Percentiles rank a stretch among this genome's conserved stretches.
These are phyloP conservation scores for Coemansia sp. DNA, from an alignment of 192 early-diverging fungal species.

Conservation along the genomic window DNA sequence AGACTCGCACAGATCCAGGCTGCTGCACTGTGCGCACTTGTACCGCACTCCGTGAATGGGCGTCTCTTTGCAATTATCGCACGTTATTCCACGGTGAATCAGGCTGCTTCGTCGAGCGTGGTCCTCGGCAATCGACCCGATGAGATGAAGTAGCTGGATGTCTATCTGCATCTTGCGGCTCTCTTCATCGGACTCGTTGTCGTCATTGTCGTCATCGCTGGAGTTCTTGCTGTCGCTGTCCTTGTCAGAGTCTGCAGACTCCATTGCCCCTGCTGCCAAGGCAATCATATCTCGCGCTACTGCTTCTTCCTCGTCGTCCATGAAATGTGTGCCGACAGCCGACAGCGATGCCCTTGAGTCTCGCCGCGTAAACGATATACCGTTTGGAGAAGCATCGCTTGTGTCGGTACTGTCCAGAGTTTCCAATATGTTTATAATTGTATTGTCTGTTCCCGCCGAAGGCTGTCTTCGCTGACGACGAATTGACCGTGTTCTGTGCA, in stretches of 20 bases:
- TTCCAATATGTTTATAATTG: background rate
- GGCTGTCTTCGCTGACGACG: constrained; percentile 30
- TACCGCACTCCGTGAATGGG: constrained; percentile 90
- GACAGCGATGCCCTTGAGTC: constrained; percentile 7
- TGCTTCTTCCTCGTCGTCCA: background rate
- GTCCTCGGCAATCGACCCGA: constrained; percentile 86
- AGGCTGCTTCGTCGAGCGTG: constrained; percentile 66
- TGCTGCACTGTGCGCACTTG: constrained; percentile 93
- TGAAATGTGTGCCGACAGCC: background rate
- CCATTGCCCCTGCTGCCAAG: background rate
- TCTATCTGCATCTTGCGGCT: constrained; percentile 22
- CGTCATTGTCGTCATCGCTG: background rate
- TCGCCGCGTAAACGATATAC: background rate
- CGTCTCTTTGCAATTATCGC: constrained; percentile 82
- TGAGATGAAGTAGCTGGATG: constrained; percentile 62
- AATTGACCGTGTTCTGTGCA: constrained; percentile 43
- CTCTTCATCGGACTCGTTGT: constrained; percentile 4
- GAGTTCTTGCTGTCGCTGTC: constrained; percentile 20
- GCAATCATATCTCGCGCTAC: background rate
- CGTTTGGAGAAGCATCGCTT: background rate
- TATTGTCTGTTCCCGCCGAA: background rate
- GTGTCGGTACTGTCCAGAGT: background rate
- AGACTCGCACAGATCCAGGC: constrained; percentile 88
- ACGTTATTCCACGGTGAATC: constrained; percentile 83
- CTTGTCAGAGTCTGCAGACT: constrained; percentile 3